Evolutionary conservation across 345 rosid genomes (phyloP), one percentile per base, ranked within the genome.

Genomic region (Barbarea vulgaris): DNA sequence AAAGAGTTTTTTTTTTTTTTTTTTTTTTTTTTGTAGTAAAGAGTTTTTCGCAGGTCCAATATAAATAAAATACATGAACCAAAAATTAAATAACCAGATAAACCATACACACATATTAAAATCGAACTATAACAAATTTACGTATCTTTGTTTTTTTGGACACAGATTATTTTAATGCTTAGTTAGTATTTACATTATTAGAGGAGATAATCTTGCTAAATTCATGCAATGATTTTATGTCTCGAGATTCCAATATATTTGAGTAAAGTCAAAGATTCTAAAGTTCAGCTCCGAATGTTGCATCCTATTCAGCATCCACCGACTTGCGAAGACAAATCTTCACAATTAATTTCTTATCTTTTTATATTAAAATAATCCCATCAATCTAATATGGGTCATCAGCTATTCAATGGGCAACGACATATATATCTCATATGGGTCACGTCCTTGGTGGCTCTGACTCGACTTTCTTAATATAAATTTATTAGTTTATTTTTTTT

Each of bases 181-280:
- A 24, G 28, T 27, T 37, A 39, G 44, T 22, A 24, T 51, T 51
- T 55, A 9, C 30, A 28, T 14, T 17, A 54, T 18, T 27, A 5
- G 37, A 14, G 62, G 13, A 37, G 14, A 62, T 44, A 72, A 72
- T 63, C 63, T 51, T 62, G 14, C 48, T 15, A 64, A 22, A 54
- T 33, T 54, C 36, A 42, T 18, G 76, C 21, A 34, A 19, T 9
- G 31, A 28, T 55, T 34, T 48, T 7, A 47, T 44, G 8, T 75
- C 13, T 36, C 19, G 24, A 75, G 73, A 50, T 67, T 50, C 74
- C 62, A 61, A 46, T 34, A 8, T 34, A 36, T 41, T 36, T 10
- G 46, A 68, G 69, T 37, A 68, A 75, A 75, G 79, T 75, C 79
- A 75, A 75, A 76, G 74, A 76, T 76, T 69, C 75, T 41, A 3